phyloP scores from a whole-genome alignment of 129 eudicot species.

The Solidago caesia region DNA sequence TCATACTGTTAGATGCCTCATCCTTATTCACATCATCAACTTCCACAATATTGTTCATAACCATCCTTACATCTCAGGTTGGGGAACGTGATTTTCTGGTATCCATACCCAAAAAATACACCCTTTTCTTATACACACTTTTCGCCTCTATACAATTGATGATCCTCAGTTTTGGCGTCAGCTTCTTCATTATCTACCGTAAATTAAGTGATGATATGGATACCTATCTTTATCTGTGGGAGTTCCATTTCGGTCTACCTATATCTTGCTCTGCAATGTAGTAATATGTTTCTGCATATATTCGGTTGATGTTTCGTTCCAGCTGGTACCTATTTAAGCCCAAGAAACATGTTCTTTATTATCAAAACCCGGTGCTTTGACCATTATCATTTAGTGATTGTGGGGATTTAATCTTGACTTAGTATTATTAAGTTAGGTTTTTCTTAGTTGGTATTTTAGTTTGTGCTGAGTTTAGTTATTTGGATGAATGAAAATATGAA shows the following conservation, averaged over 20 bases:
- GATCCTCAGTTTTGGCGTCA: background rate
- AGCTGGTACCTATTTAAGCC: background rate
- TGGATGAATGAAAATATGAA: too few relatives aligned
- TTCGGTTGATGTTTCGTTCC: too few relatives aligned
- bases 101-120: conserved; percentile 20
- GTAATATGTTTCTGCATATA: too few relatives aligned
- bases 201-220: too few relatives aligned
- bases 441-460: too few relatives aligned
- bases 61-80: conserved; percentile 26
- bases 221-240: too few relatives aligned
- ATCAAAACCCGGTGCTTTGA: background rate
- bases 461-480: too few relatives aligned
- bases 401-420: too few relatives aligned
- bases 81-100: conserved; percentile 35
- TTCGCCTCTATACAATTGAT: conserved; percentile 24
- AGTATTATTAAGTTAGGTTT: too few relatives aligned
- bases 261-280: background rate
- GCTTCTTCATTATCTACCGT: too few relatives aligned
- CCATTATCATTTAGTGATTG: too few relatives aligned
- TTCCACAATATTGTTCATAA: conserved; percentile 20
- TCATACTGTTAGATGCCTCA: conserved; percentile 31
- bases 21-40: conserved; percentile 23
- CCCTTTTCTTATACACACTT: conserved; percentile 7
- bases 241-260: too few relatives aligned
- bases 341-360: background rate